Evolutionary conservation across 2,329 filamentous ascomycete genomes (phyloP).

Genomic region (Xylariaceae sp.): DNA sequence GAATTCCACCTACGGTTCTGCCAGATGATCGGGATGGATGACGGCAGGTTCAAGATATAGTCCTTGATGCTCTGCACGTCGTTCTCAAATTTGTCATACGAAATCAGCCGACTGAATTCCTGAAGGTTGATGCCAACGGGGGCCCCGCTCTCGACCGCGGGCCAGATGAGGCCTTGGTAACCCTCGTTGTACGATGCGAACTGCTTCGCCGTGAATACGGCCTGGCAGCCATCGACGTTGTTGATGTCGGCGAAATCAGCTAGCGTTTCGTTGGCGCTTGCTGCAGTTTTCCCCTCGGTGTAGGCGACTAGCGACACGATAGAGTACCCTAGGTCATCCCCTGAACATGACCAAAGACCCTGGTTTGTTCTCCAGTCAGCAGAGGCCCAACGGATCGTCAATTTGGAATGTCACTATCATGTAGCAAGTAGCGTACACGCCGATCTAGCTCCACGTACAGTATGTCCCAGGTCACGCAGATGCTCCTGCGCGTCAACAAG

Average conservation of each 20-base stretch:
- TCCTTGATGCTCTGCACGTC: not conserved
- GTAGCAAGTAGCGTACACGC: not conserved
- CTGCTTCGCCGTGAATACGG: not conserved
- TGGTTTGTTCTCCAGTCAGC: no score
- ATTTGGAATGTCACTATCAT: no score
- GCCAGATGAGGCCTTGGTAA: conserved; percentile 2
- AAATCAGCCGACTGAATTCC: not conserved
- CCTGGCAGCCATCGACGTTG: not conserved
- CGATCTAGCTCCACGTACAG: not conserved
- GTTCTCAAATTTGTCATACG: not conserved
- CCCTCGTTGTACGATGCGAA: conserved; percentile 6
- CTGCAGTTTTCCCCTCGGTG: not conserved
- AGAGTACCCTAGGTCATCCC: not conserved
- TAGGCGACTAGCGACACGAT: conserved; percentile 1
- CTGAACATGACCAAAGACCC: not conserved
- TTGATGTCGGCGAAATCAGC: not conserved
- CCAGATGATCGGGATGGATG: conserved; percentile 3
- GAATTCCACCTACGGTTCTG: conserved; percentile 1
- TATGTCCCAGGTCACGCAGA: conserved; percentile 1
- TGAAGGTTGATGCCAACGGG: conserved; percentile 3
- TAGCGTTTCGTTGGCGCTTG: not conserved
- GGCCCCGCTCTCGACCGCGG: not conserved
- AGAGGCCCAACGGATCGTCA: not conserved
- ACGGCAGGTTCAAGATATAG: not conserved
- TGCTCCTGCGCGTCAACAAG: not conserved